A percentile compares a stretch with the other conserved stretches of the same genome.
Conservation (phyloP, 2,329 filamentous ascomycete genomes). For the Pyricularia sp. region DNA sequence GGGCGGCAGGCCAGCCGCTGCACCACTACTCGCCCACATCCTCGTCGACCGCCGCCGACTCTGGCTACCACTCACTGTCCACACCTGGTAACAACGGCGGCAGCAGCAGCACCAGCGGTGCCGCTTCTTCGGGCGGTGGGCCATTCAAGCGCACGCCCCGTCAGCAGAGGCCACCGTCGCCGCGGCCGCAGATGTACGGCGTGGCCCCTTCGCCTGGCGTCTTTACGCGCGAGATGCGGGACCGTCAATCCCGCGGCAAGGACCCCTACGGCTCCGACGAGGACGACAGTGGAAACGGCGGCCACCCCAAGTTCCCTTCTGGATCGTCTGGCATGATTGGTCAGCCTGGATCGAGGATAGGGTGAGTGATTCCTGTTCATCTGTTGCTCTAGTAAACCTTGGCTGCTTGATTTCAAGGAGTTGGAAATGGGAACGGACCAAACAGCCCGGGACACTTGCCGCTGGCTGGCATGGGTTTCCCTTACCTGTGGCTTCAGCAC, state of each 20-base stretch:
- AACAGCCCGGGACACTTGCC: too few species aligned
- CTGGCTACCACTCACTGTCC: background rate
- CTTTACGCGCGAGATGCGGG: conserved; percentile 43
- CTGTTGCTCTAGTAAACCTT: too few species aligned
- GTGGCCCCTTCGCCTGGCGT: background rate
- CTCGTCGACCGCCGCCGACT: background rate
- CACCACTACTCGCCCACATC: background rate
- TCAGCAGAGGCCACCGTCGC: background rate
- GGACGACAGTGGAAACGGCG: background rate
- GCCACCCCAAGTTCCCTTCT: background rate
- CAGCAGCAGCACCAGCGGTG: background rate
- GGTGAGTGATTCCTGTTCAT: background rate
- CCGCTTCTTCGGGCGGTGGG: background rate
- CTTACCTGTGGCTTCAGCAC: background rate
- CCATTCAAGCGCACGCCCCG: background rate
- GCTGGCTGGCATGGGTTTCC: too few species aligned
- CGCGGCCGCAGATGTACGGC: background rate
- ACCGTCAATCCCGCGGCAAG: conserved; percentile 50
- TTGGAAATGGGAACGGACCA: background rate
- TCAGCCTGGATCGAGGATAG: background rate
- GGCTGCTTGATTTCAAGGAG: too few species aligned
- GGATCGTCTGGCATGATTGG: background rate
- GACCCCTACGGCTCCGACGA: conserved; percentile 35
- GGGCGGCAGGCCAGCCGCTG: background rate
- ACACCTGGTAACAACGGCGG: background rate